Evolutionary conservation across 352 stramenopile genomes (phyloP).

Genomic region (Pythium insidiosum): DNA sequence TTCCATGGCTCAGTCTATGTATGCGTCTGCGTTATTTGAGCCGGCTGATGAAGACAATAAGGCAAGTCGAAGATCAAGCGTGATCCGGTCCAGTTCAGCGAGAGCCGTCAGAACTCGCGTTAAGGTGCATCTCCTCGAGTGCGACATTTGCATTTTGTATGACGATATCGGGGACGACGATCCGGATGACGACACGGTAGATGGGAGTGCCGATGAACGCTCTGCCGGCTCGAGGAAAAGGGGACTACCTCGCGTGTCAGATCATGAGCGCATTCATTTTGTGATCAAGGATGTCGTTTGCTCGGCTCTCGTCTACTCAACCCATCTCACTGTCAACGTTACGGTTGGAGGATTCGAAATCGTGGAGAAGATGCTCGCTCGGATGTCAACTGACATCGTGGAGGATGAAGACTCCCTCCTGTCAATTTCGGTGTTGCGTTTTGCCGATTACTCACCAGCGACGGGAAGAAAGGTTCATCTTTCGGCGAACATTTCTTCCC

Average conservation of each 20-base stretch:
- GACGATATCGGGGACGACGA: constrained; percentile 66
- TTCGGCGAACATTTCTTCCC: constrained; percentile 57
- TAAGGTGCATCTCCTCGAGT: constrained; percentile 77
- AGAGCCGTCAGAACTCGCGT: constrained; percentile 46
- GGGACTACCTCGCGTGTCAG: constrained; percentile 40
- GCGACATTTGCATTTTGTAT: constrained; percentile 67
- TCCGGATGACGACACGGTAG: constrained; percentile 17
- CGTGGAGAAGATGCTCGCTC: constrained; percentile 63
- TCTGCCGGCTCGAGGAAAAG: no score
- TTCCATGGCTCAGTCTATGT: constrained; percentile 77
- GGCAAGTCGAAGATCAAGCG: not conserved
- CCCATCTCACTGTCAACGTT: constrained; percentile 35
- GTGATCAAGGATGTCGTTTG: constrained; percentile 65
- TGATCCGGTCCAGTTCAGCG: constrained; percentile 16
- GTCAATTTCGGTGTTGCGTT: constrained; percentile 47
- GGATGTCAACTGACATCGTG: constrained; percentile 64
- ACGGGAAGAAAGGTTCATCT: constrained; percentile 51
- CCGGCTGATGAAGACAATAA: constrained; percentile 22
- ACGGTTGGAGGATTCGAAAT: constrained; percentile 56
- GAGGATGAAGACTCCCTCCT: constrained; percentile 57
- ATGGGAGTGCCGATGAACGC: no score
- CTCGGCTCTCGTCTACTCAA: constrained; percentile 49
- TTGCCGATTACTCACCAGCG: constrained; percentile 49
- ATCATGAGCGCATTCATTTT: constrained; percentile 59
- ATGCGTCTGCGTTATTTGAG: constrained; percentile 63